Evolutionary conservation across 73 alveolate species (phyloP).

Genomic region (Symbiodinium pilosum): DNA sequence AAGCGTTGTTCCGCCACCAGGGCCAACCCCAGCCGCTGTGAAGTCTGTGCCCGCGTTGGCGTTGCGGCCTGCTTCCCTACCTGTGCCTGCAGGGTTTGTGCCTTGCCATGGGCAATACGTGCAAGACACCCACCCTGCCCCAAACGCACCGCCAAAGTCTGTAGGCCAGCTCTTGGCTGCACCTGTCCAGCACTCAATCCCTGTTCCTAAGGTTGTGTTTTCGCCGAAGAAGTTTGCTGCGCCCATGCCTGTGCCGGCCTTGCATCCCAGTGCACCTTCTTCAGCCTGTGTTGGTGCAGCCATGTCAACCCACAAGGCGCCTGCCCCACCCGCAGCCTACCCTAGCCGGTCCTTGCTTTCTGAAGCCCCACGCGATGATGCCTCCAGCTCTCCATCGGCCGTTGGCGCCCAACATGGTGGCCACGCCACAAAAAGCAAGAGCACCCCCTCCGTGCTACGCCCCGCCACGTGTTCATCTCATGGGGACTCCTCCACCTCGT

Average conservation of each 20-base stretch:
- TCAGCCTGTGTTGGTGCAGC: no score
- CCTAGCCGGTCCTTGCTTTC: no score
- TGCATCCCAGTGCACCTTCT: background rate
- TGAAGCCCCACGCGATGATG: background rate
- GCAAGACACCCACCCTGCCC: no score
- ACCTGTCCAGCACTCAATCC: background rate
- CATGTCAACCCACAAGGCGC: background rate
- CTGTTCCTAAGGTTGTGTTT: background rate
- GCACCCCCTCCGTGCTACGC: no score
- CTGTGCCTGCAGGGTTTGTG: background rate
- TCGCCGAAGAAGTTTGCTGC: background rate
- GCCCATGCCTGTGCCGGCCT: background rate
- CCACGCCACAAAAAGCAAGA: no score
- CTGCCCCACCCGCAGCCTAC: background rate
- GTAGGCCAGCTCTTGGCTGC: no score
- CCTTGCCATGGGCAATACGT: no score
- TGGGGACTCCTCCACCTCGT: background rate
- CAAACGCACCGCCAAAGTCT: no score
- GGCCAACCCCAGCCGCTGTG: no score
- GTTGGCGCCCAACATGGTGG: background rate
- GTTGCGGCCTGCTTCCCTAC: background rate
- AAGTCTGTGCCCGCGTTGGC: background rate
- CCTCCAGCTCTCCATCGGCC: background rate
- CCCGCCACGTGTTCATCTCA: background rate
- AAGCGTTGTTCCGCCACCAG: no score